Evolutionary conservation across 495 filamentous ascomycete genomes (phyloP).

Genomic region (Daldinia childiae): DNA sequence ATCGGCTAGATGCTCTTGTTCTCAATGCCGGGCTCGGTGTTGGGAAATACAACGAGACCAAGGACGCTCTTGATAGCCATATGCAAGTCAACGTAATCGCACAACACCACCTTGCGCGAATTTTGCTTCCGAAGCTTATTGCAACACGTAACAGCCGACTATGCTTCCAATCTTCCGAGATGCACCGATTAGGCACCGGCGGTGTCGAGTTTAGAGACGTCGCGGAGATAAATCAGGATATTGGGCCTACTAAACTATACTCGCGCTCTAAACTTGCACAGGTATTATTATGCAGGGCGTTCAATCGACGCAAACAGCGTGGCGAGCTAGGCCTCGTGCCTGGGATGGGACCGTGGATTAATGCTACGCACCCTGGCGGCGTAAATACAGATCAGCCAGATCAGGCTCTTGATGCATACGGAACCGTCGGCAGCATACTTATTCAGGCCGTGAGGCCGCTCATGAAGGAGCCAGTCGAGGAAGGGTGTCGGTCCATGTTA

Average conservation of each 20-base stretch:
- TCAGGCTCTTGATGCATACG: constrained; percentile 65
- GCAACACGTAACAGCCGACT: constrained; percentile 36
- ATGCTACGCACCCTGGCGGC: constrained; percentile 61
- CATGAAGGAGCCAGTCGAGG: constrained; percentile 60
- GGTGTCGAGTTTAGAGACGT: constrained; percentile 57
- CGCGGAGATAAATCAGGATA: constrained; percentile 64
- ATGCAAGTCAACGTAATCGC: constrained; percentile 54
- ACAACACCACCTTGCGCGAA: constrained; percentile 52
- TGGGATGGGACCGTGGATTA: constrained; percentile 51
- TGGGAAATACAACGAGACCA: constrained; percentile 46
- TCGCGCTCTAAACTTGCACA: constrained; percentile 64
- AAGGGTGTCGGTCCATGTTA: constrained; percentile 59
- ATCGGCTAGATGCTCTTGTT: constrained; percentile 54
- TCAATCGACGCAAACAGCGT: constrained; percentile 50
- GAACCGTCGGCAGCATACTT: constrained; percentile 52
- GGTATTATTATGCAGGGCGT: constrained; percentile 54
- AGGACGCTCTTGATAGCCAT: constrained; percentile 52
- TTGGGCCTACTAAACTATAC: constrained; percentile 64
- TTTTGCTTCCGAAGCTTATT: constrained; percentile 52
- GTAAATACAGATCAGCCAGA: constrained; percentile 60
- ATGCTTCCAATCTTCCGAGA: constrained; percentile 61
- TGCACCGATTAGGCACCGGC: constrained; percentile 60
- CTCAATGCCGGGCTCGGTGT: constrained; percentile 55
- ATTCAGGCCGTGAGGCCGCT: constrained; percentile 53
- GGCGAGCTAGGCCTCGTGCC: constrained; percentile 37